A percentile compares a stretch with the other conserved stretches of the same genome.
Evolutionary conservation across 306 rosid species (phyloP).

Genomic region (Cucurbita moschata): DNA sequence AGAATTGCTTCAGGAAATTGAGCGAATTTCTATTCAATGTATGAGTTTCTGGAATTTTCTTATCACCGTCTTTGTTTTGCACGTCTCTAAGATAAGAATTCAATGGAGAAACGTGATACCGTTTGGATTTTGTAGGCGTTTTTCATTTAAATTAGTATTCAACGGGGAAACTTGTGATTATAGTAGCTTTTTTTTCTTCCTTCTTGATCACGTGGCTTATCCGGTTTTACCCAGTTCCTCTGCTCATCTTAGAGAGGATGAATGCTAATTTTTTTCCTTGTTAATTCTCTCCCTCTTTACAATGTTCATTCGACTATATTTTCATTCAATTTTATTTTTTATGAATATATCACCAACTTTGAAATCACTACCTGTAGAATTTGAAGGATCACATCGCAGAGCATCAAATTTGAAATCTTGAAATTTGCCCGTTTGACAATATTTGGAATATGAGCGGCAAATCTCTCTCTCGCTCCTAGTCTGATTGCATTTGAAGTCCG

Average conservation of each 20-base stretch:
- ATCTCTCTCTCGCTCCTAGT: neutral
- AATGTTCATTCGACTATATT: too few relatives aligned
- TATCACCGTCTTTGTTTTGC: neutral
- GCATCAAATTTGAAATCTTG: neutral
- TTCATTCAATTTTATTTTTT: too few relatives aligned
- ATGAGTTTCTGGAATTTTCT: constrained; percentile 6
- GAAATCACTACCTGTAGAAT: too few relatives aligned
- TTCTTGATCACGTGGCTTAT: neutral
- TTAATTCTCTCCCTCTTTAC: too few relatives aligned
- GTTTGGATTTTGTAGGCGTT: neutral
- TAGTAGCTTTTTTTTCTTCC: neutral
- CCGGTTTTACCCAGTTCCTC: neutral
- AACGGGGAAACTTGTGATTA: neutral
- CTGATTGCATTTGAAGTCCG: neutral
- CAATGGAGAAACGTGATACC: neutral
- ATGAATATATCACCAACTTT: too few relatives aligned
- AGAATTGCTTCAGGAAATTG: constrained; percentile 26
- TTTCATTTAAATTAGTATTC: neutral
- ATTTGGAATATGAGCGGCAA: neutral
- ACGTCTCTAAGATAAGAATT: neutral
- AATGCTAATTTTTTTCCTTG: too few relatives aligned
- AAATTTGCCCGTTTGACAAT: neutral
- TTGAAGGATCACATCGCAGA: too few relatives aligned
- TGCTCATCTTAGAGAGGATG: neutral
- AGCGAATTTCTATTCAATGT: constrained; percentile 31